A percentile compares a stretch with the other conserved stretches of the same genome.
Conservation (phyloP, 2,329 filamentous ascomycete genomes). For the Paraconiothyrium sp. region DNA sequence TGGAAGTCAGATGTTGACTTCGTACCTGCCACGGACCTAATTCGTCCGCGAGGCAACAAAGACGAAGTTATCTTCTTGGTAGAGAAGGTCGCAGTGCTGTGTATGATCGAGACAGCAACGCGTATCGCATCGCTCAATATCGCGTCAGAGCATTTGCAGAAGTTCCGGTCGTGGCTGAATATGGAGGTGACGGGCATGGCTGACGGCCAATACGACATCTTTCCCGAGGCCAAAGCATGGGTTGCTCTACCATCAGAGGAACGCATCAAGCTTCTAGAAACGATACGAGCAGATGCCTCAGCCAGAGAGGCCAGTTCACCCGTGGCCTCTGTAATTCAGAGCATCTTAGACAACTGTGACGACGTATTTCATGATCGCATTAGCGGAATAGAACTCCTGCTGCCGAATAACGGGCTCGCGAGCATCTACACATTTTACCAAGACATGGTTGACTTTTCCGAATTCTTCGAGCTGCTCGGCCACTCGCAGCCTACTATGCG, state of each 20-base stretch:
- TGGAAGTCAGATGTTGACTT: slow-evolving; percentile 21
- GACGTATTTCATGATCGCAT: background rate
- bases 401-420: background rate
- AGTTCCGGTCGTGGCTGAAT: background rate
- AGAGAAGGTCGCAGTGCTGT: slow-evolving; percentile 9
- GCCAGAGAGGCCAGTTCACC: no score
- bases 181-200: no score
- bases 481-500: slow-evolving; percentile 22
- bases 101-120: slow-evolving; percentile 3
- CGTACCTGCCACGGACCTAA: slow-evolving; percentile 6
- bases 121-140: background rate
- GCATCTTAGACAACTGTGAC: background rate
- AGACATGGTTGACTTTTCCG: background rate
- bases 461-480: slow-evolving; percentile 5
- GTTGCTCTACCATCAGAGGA: background rate
- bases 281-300: no score
- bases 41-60: background rate
- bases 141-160: background rate
- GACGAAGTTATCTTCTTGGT: background rate
- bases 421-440: background rate
- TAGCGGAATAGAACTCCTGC: background rate
- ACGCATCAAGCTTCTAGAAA: no score
- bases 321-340: background rate
- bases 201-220: background rate
- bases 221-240: background rate